phyloP scores from a whole-genome alignment of 1,139 yeast species.

The Saccharomycopsis hybrid region DNA sequence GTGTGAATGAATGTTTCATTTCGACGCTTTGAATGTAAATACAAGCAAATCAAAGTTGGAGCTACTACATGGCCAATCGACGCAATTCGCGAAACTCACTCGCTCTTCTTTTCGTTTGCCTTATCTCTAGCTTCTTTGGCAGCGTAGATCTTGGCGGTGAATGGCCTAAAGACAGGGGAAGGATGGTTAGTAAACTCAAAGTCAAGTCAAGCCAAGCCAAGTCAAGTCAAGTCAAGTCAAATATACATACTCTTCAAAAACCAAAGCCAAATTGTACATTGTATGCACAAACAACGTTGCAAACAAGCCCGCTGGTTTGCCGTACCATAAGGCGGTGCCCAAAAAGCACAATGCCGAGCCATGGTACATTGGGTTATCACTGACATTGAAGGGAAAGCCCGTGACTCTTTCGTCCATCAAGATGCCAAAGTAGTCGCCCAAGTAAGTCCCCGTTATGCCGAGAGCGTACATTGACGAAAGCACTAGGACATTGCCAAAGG shows the following conservation, averaged over 20 bases:
- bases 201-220: background rate
- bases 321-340: conserved; percentile 85
- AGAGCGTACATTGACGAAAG: conserved; percentile 84
- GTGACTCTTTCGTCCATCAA: conserved; percentile 86
- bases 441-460: conserved; percentile 92
- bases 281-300: conserved; percentile 66
- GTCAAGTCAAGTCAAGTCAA: background rate
- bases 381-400: conserved; percentile 88
- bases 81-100: background rate
- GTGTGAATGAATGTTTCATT: no score
- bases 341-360: conserved; percentile 86
- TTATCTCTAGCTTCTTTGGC: conserved; percentile 34
- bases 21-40: no score
- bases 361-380: conserved; percentile 93
- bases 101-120: background rate
- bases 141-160: conserved; percentile 83
- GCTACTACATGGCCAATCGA: background rate
- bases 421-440: conserved; percentile 96
- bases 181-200: conserved; percentile 12
- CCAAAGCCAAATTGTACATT: conserved; percentile 78
- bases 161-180: conserved; percentile 42
- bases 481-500: conserved; percentile 73
- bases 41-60: background rate
- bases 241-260: conserved; percentile 61
- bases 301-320: conserved; percentile 80